Base-by-base conservation (phyloP, 140 eudicot species). In the Artemisia princeps region DNA sequence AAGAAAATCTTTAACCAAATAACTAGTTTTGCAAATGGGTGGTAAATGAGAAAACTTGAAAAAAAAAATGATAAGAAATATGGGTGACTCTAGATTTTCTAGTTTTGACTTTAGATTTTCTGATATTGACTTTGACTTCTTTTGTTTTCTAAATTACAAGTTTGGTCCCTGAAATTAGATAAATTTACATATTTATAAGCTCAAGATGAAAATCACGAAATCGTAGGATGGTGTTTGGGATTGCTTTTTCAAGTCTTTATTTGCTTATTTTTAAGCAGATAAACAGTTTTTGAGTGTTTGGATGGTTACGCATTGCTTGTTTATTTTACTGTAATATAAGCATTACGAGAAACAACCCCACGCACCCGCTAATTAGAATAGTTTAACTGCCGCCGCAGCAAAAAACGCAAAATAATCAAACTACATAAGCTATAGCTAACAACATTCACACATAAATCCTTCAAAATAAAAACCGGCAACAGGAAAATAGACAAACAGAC, bases 381-480 rank as follows among this genome's bases (percentile, higher is more conserved):
- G 14, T 53, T 42, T 33, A 49, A 30, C 69, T 7, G 55, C 46
- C 46, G 14, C 55, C 63, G 44, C 54, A 76, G 37, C 70, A 56
- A 56, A 23, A 46, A 54, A 46, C 22, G 55, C 44, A 23, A 59
- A 7, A 50, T 16, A 22, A 30, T 76, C 26, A 62, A 64, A 76
- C 72, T 64, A 70, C 50, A 70, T 76, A 42, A 76, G 71, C 76
- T 51, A 42, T 56, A 50, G 42, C 76, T 33, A 64, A 30, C 48
- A 76, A 48, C 80, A 70, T 70, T 63, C 68, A 76, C 76, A 76
- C 72, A 70, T 57, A 60, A 75, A 57, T 68, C 26, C 76, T 17
- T 56, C 19, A 64, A 42, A 58, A 19, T 19, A 68, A 60, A 33
- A 67, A 67, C 67, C 65, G 24, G 24, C 63, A 54, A 54, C 30